Percentiles rank a stretch among this genome's conserved stretches.
These are phyloP conservation scores for Chrysopogon serrulatus DNA, from an alignment of 176 grass and related monocot species.

Conservation along the genomic window DNA sequence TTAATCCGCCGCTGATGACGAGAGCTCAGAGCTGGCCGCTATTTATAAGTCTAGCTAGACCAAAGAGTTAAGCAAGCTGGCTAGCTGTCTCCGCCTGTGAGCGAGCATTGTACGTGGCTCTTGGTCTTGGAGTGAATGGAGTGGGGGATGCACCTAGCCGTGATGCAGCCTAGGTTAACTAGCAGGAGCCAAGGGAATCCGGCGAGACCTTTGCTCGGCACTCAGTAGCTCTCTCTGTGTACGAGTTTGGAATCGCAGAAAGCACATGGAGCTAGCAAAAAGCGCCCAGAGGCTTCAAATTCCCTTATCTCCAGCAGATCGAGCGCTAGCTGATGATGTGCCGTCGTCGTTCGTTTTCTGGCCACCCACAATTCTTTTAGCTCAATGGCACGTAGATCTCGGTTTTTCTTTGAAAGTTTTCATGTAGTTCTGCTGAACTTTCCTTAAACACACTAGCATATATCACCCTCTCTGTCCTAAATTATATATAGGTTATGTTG, in stretches of 20 bases:
- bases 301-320: conserved; percentile 40
- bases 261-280: conserved; percentile 4
- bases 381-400: background rate
- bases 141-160: conserved; percentile 45
- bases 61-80: background rate
- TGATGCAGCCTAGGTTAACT: conserved; percentile 47
- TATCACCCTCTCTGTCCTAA: too few species aligned
- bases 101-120: background rate
- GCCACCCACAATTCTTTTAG: conserved; percentile 14
- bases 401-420: background rate
- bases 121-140: conserved; percentile 7
- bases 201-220: conserved; percentile 2
- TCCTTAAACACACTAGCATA: background rate
- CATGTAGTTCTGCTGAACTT: background rate
- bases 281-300: background rate
- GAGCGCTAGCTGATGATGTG: background rate
- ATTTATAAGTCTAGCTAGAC: conserved; percentile 49
- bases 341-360: conserved; percentile 17
- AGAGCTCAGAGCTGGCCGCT: conserved; percentile 31
- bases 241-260: conserved; percentile 10
- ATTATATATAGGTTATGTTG: too few species aligned
- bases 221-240: background rate
- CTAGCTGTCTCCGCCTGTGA: background rate
- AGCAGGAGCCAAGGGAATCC: conserved; percentile 26
- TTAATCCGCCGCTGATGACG: conserved; percentile 27